These are phyloP conservation scores for Guillardia theta DNA, from an alignment of 78 protist species.

Conservation along the genomic window DNA sequence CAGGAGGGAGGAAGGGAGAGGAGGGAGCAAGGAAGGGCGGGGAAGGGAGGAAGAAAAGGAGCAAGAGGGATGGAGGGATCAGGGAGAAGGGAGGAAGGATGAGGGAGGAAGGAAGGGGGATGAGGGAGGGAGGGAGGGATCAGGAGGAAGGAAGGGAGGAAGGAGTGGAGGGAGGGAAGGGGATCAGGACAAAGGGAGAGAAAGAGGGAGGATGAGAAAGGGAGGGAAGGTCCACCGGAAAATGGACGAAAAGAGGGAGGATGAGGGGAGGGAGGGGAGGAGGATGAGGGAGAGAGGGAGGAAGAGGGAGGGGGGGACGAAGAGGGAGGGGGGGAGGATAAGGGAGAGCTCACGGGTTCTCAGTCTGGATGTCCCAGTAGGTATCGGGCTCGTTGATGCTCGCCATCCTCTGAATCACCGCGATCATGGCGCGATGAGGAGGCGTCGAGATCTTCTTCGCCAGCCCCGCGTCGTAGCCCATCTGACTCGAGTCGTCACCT, in stretches of 20 bases:
- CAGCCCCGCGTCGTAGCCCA: conserved; percentile 1
- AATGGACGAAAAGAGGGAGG: not conserved
- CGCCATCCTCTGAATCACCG: not conserved
- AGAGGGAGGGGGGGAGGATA: not conserved
- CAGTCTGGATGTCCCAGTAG: conserved; percentile 13
- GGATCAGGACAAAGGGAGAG: not conserved
- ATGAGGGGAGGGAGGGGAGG: not conserved
- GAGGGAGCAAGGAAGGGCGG: not conserved
- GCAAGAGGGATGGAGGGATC: not conserved
- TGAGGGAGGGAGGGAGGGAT: not conserved
- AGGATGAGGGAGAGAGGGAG: not conserved
- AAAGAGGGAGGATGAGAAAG: not conserved
- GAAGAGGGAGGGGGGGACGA: not conserved
- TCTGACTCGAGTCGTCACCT: not conserved
- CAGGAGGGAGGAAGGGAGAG: not conserved
- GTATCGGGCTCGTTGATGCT: conserved; percentile 7
- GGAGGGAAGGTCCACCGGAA: not conserved
- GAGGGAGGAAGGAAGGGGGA: not conserved
- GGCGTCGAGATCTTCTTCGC: not conserved
- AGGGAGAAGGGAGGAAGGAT: not conserved
- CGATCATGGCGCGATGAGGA: conserved; percentile 7
- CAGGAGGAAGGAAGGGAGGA: not conserved
- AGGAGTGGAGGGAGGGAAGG: not conserved
- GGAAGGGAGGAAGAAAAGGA: not conserved
- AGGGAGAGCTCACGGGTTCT: not conserved